Conservation (phyloP, 148 eudicot species). For the Talinum fruticosum region DNA sequence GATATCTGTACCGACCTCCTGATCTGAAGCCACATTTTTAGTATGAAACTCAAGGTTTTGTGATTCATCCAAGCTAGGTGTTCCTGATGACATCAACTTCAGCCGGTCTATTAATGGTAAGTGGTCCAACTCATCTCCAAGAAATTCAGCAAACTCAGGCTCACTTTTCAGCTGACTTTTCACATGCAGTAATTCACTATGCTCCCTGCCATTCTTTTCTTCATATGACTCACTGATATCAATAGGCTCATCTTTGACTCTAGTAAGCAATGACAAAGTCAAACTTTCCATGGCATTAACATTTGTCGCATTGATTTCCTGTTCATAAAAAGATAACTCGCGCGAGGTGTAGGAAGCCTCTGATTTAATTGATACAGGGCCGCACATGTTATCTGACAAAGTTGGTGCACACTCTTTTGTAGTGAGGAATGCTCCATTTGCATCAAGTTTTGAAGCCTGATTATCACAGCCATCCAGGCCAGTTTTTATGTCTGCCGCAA, state of each 20-base stretch:
- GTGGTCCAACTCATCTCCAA: constrained; percentile 59
- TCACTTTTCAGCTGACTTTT: constrained; percentile 58
- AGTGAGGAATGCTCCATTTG: constrained; percentile 16
- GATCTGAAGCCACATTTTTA: constrained; percentile 26
- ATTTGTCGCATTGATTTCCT: constrained; percentile 19
- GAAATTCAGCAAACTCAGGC: constrained; percentile 27
- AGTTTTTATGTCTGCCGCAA: constrained; percentile 12
- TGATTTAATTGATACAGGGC: constrained; percentile 20
- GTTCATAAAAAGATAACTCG: constrained; percentile 21
- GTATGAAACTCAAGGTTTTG: constrained; percentile 22
- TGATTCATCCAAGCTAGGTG: constrained; percentile 17
- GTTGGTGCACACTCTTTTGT: constrained; percentile 14
- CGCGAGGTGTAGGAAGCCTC: constrained; percentile 14
- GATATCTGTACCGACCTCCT: constrained; percentile 30
- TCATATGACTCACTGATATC: constrained; percentile 18
- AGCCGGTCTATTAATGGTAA: constrained; percentile 65
- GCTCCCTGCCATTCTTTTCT: constrained; percentile 16
- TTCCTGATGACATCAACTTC: constrained; percentile 47
- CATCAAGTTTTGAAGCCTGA: constrained; percentile 22
- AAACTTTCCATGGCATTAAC: constrained; percentile 17
- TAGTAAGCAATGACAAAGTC: constrained; percentile 22
- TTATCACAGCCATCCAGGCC: constrained; percentile 22
- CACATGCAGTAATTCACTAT: constrained; percentile 20
- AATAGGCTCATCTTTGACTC: constrained; percentile 54
- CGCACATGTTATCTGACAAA: constrained; percentile 6